phyloP scores from a whole-genome alignment of 768 basidiomycete species.

The Fomitopsis serialis region DNA sequence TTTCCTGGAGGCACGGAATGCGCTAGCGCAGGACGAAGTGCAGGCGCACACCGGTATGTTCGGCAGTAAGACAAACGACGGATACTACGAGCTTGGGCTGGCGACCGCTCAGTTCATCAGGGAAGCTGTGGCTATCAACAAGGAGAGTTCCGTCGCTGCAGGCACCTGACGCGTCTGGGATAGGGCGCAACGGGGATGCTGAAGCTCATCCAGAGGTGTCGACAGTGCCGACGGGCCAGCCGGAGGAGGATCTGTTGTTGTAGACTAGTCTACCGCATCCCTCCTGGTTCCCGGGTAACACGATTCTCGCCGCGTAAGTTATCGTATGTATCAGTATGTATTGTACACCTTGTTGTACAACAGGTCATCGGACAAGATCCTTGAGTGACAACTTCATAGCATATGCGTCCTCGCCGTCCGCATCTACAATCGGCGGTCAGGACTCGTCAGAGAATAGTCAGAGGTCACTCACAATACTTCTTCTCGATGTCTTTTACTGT shows the following conservation, averaged over 20 bases:
- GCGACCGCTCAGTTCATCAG: constrained; percentile 56
- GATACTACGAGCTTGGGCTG: constrained; percentile 84
- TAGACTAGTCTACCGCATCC: not conserved
- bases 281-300: too few relatives aligned
- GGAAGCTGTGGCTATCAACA: constrained; percentile 30
- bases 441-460: not conserved
- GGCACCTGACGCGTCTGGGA: too few relatives aligned
- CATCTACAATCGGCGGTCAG: constrained; percentile 48
- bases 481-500: constrained; percentile 81
- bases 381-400: constrained; percentile 76
- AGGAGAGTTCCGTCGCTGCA: not conserved
- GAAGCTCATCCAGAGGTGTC: not conserved
- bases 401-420: constrained; percentile 93
- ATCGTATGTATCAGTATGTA: constrained; percentile 6
- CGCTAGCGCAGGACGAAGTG: constrained; percentile 67
- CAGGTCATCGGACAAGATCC: constrained; percentile 15
- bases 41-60: constrained; percentile 91
- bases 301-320: not conserved
- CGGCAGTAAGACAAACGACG: constrained; percentile 72
- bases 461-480: constrained; percentile 74
- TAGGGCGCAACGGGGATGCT: not conserved
- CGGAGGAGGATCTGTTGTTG: not conserved
- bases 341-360: constrained; percentile 9
- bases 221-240: not conserved
- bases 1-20: constrained; percentile 65